Conservation (phyloP, 1,284 basidiomycete genomes). For the Moesziomyces sp. region DNA sequence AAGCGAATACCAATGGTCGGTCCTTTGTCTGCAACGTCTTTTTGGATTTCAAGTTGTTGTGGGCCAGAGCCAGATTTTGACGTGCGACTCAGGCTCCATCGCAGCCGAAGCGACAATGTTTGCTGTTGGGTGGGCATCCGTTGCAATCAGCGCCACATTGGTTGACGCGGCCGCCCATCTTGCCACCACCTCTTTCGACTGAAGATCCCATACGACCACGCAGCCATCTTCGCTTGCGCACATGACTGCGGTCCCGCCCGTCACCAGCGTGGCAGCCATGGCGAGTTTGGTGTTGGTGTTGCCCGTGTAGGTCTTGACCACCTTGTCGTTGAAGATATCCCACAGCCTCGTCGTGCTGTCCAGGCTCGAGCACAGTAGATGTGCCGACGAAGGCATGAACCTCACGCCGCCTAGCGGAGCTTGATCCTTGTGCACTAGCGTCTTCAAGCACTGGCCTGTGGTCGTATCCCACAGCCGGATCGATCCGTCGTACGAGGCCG, state of each 20-base stretch:
- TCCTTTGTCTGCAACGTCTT: background rate
- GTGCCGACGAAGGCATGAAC: slow-evolving; percentile 91
- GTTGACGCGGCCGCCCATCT: slow-evolving; percentile 77
- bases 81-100: slow-evolving; percentile 50
- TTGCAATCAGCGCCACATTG: slow-evolving; percentile 69
- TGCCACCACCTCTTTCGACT: slow-evolving; percentile 80
- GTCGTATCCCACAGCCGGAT: slow-evolving; percentile 88
- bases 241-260: slow-evolving; percentile 70
- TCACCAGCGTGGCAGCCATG: slow-evolving; percentile 35
- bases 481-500: slow-evolving; percentile 92
- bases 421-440: slow-evolving; percentile 93
- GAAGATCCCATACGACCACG: slow-evolving; percentile 89
- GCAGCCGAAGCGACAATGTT: slow-evolving; percentile 53
- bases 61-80: slow-evolving; percentile 49
- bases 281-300: slow-evolving; percentile 83
- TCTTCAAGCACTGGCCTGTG: slow-evolving; percentile 96
- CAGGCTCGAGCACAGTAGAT: slow-evolving; percentile 86
- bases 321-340: slow-evolving; percentile 90
- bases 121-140: slow-evolving; percentile 50
- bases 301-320: slow-evolving; percentile 89
- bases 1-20: too few relatives aligned
- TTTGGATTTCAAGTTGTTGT: background rate
- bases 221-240: slow-evolving; percentile 91
- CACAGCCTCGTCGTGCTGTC: slow-evolving; percentile 92
- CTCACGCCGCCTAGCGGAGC: slow-evolving; percentile 86